Evolutionary conservation across 768 basidiomycete species (phyloP).

Genomic region (Tricholoma bakamatsutake): DNA sequence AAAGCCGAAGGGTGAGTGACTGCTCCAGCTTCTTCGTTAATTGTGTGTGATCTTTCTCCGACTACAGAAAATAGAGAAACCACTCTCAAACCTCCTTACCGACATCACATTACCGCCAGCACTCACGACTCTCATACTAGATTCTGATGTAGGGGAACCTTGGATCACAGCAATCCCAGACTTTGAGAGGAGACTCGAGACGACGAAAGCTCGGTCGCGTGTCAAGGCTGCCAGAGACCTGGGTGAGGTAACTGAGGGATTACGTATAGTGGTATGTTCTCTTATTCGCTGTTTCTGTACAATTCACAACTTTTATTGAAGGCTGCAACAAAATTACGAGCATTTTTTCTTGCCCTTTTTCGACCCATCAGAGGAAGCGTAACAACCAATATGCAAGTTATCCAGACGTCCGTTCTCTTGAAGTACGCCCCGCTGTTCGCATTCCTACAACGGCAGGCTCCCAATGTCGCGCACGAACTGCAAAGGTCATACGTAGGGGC

Average conservation of each 20-base stretch:
- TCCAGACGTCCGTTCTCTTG: slow-evolving; percentile 82
- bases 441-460: slow-evolving; percentile 81
- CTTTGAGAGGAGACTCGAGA: slow-evolving; percentile 69
- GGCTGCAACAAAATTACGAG: slow-evolving; percentile 87
- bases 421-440: slow-evolving; percentile 79
- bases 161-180: slow-evolving; percentile 84
- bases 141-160: slow-evolving; percentile 78
- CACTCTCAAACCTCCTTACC: slow-evolving; percentile 72
- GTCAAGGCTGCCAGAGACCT: slow-evolving; percentile 87
- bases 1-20: slow-evolving; percentile 69
- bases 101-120: slow-evolving; percentile 81
- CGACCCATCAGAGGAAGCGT: slow-evolving; percentile 79
- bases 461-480: slow-evolving; percentile 78
- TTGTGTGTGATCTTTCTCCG: background rate
- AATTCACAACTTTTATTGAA: slow-evolving; percentile 23
- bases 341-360: slow-evolving; percentile 79
- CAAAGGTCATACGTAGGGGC: slow-evolving; percentile 81
- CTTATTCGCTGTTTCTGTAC: background rate
- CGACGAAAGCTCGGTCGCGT: slow-evolving; percentile 64
- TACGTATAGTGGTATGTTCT: slow-evolving; percentile 76
- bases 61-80: slow-evolving; percentile 81
- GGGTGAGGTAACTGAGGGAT: slow-evolving; percentile 76
- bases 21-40: background rate
- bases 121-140: slow-evolving; percentile 71
- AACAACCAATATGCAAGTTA: slow-evolving; percentile 87